Percentiles rank a stretch among this genome's conserved stretches.
phyloP scores from a whole-genome alignment of 768 basidiomycete species.

The Polyporus arcularius region DNA sequence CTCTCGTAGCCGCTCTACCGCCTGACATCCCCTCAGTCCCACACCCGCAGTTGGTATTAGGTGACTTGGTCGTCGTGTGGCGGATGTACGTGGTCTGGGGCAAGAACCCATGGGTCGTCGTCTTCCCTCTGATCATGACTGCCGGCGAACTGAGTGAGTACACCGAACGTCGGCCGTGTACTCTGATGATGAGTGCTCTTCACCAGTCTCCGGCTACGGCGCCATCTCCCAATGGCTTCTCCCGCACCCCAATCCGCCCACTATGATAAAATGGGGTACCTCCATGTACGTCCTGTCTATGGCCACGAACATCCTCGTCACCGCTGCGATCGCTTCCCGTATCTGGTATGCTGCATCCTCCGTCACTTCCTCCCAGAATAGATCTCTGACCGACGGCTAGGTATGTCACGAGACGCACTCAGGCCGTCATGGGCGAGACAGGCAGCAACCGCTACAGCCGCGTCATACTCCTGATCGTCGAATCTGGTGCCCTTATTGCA shows the following conservation, averaged over 20 bases:
- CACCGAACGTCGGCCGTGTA: not conserved
- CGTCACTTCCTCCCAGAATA: too few species aligned
- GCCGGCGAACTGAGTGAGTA: slow-evolving; percentile 1
- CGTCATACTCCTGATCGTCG: slow-evolving; percentile 15
- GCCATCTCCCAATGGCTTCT: slow-evolving; percentile 1
- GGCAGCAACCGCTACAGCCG: slow-evolving; percentile 2
- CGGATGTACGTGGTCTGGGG: slow-evolving; percentile 11
- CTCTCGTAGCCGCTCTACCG: not conserved
- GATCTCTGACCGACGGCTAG: not conserved
- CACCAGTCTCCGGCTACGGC: slow-evolving; percentile 11
- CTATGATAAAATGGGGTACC: slow-evolving; percentile 3
- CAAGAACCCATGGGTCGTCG: not conserved
- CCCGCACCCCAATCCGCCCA: not conserved
- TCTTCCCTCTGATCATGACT: slow-evolving; percentile 3
- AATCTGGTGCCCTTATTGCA: slow-evolving; percentile 13
- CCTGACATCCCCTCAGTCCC: too few species aligned
- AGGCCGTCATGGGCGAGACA: not conserved
- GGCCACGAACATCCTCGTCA: slow-evolving; percentile 15
- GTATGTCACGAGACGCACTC: not conserved
- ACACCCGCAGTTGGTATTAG: slow-evolving; percentile 5
- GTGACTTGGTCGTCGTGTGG: slow-evolving; percentile 14
- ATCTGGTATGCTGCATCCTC: slow-evolving; percentile 5
- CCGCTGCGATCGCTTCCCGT: slow-evolving; percentile 8
- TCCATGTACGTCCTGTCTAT: slow-evolving; percentile 12
- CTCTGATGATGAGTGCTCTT: not conserved